These are phyloP conservation scores for Lodderomyces metapsilosis DNA, from an alignment of 1,139 yeast species.

Conservation along the genomic window DNA sequence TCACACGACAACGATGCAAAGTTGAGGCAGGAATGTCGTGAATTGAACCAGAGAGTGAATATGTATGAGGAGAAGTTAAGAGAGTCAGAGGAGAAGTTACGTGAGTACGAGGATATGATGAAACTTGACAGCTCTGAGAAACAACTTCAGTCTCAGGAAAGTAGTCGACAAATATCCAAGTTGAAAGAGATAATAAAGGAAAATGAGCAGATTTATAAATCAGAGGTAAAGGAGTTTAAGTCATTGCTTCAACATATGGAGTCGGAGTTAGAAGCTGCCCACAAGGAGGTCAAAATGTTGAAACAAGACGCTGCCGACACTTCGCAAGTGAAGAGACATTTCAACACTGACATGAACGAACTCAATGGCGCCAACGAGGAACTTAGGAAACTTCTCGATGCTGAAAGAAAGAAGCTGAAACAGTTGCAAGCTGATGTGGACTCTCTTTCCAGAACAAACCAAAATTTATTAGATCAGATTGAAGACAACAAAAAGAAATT, in stretches of 20 bases:
- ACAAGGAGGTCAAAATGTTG: not conserved
- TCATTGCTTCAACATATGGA: not conserved
- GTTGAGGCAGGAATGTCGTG: not conserved
- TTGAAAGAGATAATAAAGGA: not conserved
- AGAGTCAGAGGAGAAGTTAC: no score
- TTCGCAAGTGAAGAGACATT: not conserved
- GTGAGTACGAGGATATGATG: not conserved
- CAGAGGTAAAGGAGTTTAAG: slow-evolving; percentile 1
- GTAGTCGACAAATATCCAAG: not conserved
- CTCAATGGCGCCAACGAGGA: not conserved
- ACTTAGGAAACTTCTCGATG: not conserved
- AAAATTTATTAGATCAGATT: not conserved
- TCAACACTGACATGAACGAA: not conserved
- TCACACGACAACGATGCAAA: not conserved
- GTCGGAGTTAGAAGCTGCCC: not conserved
- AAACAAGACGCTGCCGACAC: not conserved
- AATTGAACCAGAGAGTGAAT: not conserved
- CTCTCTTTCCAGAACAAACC: not conserved
- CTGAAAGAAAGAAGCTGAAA: not conserved
- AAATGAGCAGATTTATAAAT: not conserved
- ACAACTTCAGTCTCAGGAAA: not conserved
- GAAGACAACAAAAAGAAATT: not conserved
- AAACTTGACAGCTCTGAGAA: not conserved
- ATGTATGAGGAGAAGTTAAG: not conserved
- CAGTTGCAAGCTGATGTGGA: not conserved